Conservation (phyloP, 495 filamentous ascomycete species). For the Rostrohypoxylon terebratum region DNA sequence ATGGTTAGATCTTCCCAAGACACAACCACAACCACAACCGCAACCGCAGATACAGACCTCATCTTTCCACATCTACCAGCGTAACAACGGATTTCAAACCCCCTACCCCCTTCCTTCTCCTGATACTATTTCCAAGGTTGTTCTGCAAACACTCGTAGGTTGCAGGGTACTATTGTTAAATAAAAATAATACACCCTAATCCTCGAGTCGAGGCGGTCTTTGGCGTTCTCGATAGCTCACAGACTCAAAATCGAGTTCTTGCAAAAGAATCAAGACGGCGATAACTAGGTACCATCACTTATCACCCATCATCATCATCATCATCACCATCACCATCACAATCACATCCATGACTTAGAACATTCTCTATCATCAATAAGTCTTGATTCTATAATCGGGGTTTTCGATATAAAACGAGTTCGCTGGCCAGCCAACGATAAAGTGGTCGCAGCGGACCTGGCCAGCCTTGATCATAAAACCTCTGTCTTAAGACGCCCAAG, state of each 20-base stretch:
- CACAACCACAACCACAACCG: too few species aligned
- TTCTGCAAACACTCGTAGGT: conserved; percentile 19
- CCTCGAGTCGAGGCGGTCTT: conserved; percentile 8
- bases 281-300: too few species aligned
- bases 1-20: conserved; percentile 25
- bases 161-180: not conserved
- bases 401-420: conserved; percentile 28
- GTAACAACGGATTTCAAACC: conserved; percentile 16
- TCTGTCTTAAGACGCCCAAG: conserved; percentile 42
- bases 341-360: conserved; percentile 14
- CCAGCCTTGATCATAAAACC: conserved; percentile 36
- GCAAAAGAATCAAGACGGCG: not conserved
- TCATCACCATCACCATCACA: not conserved
- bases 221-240: not conserved
- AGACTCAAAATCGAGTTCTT: conserved; percentile 8
- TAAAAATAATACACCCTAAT: conserved; percentile 21
- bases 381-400: conserved; percentile 1
- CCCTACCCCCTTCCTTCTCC: not conserved
- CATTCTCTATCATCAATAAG: not conserved
- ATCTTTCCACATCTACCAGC: conserved; percentile 18
- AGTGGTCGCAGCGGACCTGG: conserved; percentile 30
- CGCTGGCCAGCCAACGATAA: conserved; percentile 22
- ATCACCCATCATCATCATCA: not conserved
- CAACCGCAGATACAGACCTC: not conserved
- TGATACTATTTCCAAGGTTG: not conserved